Evolutionary conservation across 441 rosid genomes (phyloP).

Genomic region (Populus tomentosa): DNA sequence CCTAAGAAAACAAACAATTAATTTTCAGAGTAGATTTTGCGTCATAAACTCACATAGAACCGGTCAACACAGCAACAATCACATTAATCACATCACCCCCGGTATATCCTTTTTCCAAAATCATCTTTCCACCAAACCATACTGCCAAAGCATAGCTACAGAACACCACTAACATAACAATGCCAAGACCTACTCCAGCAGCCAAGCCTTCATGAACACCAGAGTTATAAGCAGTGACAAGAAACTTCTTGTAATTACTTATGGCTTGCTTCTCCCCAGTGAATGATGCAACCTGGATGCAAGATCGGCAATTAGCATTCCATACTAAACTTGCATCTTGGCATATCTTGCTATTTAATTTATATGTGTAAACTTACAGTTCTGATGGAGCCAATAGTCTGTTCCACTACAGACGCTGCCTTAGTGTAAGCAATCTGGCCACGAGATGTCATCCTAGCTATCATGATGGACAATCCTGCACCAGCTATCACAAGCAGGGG

Average conservation of each 20-base stretch:
- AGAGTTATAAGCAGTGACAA: slow-evolving; percentile 52
- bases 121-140: too few relatives aligned
- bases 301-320: not conserved
- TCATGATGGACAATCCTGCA: slow-evolving; percentile 35
- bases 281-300: slow-evolving; percentile 69
- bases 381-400: slow-evolving; percentile 67
- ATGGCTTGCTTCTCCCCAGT: slow-evolving; percentile 74
- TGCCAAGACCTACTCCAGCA: slow-evolving; percentile 18
- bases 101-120: too few relatives aligned
- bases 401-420: slow-evolving; percentile 62
- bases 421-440: slow-evolving; percentile 63
- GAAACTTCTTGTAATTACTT: slow-evolving; percentile 48
- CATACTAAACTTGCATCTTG: not conserved
- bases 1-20: too few relatives aligned
- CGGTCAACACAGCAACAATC: too few relatives aligned
- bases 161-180: too few relatives aligned
- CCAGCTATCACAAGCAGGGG: slow-evolving; percentile 66
- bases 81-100: too few relatives aligned
- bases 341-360: not conserved
- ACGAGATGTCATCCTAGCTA: slow-evolving; percentile 48
- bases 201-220: slow-evolving; percentile 60
- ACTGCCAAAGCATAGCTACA: too few relatives aligned
- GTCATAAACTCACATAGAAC: too few relatives aligned
- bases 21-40: too few relatives aligned
- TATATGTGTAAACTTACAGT: slow-evolving; percentile 32